Evolutionary conservation across 805 yeast species (phyloP), one percentile per base, ranked within the genome.

Genomic region (Cyberlindnera mississippiensis): DNA sequence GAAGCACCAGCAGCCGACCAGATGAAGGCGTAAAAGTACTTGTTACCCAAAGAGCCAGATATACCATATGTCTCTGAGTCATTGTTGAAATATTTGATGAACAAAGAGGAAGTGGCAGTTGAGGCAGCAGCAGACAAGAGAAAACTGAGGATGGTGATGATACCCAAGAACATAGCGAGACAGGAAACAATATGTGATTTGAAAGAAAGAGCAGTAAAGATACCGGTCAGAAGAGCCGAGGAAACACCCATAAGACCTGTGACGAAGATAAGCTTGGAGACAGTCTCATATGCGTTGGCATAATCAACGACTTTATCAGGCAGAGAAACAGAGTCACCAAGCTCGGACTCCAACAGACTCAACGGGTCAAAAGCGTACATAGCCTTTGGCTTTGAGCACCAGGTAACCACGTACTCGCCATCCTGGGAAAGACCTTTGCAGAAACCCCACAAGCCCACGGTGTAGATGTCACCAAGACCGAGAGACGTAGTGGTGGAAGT

Each of bases 381-480:
- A 3, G 76, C 67, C 43, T 67, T 60, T 16, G 90, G 77, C 9
- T 67, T 53, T 13, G 75, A 64, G 60, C 95, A 85, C 57, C 66
- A 66, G 3, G 69, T 64, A 49, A 69, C 67, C 37, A 66, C 41
- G 33, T 59, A 52, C 29, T 44, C 44, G 24, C 56, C 52, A 22
- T 16, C 17, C 15, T 36, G 12, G 10, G 37, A 19, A 12, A 38
- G 17, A 17, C 80, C 82, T 40, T 66, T 52, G 60, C 89, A 82
- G 61, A 77, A 80, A 18, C 83, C 82, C 76, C 83, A 81, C 50
- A 77, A 61, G 28, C 86, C 85, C 27, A 79, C 63, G 13, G 75
- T 68, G 50, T 75, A 76, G 22, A 73, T 64, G 33, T 71, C 72
- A 3, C 74, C 58, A 8, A 78, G 51, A 2, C 74, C 75, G 3